Conservation (phyloP, 805 yeast species). For the Clavispora fructus region DNA sequence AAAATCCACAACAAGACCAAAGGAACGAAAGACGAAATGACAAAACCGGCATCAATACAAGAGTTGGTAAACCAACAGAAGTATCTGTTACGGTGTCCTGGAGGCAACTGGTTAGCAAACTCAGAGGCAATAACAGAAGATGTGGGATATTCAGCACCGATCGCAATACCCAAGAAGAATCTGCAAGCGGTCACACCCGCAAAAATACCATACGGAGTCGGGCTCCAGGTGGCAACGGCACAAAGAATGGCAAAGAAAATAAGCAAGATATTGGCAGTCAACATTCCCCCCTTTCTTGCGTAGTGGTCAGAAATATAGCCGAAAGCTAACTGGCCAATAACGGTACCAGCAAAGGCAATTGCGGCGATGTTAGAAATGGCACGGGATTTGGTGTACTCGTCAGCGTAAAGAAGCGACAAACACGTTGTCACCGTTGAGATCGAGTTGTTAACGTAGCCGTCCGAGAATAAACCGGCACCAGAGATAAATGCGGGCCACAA, state of each 20-base stretch:
- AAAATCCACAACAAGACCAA: conserved; percentile 83
- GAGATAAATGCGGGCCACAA: conserved; percentile 39
- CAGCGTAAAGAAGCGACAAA: conserved; percentile 60
- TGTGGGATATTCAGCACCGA: conserved; percentile 94
- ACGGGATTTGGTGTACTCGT: conserved; percentile 51
- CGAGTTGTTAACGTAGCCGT: conserved; percentile 87
- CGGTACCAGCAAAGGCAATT: conserved; percentile 89
- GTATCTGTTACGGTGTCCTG: conserved; percentile 85
- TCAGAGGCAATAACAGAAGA: conserved; percentile 93
- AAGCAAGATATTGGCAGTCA: conserved; percentile 67
- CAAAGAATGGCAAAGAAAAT: conserved; percentile 73
- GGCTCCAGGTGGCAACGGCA: conserved; percentile 70
- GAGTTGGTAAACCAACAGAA: conserved; percentile 84
- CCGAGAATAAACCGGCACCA: conserved; percentile 91
- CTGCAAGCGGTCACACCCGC: conserved; percentile 81
- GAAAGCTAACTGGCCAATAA: conserved; percentile 76
- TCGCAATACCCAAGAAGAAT: conserved; percentile 83
- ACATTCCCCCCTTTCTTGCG: conserved; percentile 81
- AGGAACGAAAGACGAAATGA: conserved; percentile 78
- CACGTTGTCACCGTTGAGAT: conserved; percentile 74
- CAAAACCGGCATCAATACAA: conserved; percentile 86
- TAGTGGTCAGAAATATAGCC: conserved; percentile 77
- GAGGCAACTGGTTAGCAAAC: conserved; percentile 70
- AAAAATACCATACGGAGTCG: conserved; percentile 66
- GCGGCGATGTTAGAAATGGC: conserved; percentile 81